Base-by-base conservation (phyloP, 164 flowering plant genomes). In the Dillenia turbinata region DNA sequence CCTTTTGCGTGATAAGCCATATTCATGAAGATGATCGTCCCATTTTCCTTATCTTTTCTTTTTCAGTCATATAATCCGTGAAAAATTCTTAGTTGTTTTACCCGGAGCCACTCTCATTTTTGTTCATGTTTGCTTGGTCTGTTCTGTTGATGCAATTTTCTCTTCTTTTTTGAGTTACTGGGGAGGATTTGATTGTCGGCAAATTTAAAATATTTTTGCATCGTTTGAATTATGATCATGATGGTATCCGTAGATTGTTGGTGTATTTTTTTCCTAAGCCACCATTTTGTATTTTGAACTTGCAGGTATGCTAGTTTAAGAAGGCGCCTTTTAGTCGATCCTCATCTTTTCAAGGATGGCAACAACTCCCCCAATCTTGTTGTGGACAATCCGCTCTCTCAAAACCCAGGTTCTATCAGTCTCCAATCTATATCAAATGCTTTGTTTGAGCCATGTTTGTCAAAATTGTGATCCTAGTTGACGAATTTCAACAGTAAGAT, bases 371-470 rank as follows among this genome's bases (percentile, higher is more conserved):
- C 86, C 14, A 75, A 85, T 76, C 81, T 71, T 60, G 83, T 70
- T 51, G 76, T 94, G 60, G 98, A 94, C 70, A 85, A 94, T 71
- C 97, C 98, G n/a, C 73, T 94, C 13, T 94, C 98, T 14, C 96
- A 87, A 69, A 84, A 85, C 65, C 98, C 98, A 65, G 97, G 98
- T 93, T 63, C 19, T 11, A 45, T 61, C 43, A 26, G 40, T 26
- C 3, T 26, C 40, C 40, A 26, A 26, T 26, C 40, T 26, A 26
- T 26, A 26, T 2, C 40, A 26, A 26, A 26, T 26, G 40, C 40
- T 26, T 1, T 3, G 40, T 26, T 5, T 26, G 40, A 26, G 40
- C 40, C 40, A 26, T 26, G 40, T 26, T 26, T 26, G 40, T 26
- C 40, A 26, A 26, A 26, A 26, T 26, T 26, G 40, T 26, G 40